Evolutionary conservation across 163 green algal species (phyloP).

Genomic region (Chlamydomonas reinhardtii): DNA sequence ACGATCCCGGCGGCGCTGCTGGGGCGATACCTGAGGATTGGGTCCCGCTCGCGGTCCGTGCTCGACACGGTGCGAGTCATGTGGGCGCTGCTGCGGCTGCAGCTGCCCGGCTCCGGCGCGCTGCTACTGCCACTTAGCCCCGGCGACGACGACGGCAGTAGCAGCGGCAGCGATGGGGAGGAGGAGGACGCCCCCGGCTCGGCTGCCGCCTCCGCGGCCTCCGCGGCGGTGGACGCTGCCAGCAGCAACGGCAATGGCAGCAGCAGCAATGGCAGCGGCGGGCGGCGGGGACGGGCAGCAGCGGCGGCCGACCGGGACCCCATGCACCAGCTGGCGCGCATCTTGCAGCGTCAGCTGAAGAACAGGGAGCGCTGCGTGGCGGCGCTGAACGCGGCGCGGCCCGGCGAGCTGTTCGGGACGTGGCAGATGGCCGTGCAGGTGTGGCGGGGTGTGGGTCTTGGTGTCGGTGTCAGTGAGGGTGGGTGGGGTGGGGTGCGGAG

Average conservation of each 20-base stretch:
- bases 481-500: no score
- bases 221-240: not conserved
- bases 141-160: not conserved
- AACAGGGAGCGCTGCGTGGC: conserved; percentile 4
- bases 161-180: not conserved
- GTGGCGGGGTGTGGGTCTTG: no score
- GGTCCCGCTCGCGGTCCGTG: conserved; percentile 2
- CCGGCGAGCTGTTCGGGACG: conserved; percentile 26
- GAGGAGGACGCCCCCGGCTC: not conserved
- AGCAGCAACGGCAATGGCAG: not conserved
- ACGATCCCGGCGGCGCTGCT: conserved; percentile 20
- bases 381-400: not conserved
- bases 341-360: conserved; percentile 15
- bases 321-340: not conserved
- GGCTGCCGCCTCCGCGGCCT: not conserved
- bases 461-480: no score
- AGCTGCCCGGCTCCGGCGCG: conserved; percentile 10
- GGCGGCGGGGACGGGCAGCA: no score
- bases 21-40: conserved; percentile 18
- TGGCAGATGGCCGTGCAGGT: conserved; percentile 35
- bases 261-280: not conserved
- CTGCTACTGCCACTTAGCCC: not conserved
- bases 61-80: conserved; percentile 35
- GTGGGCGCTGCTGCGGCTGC: conserved; percentile 29
- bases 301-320: not conserved